Evolutionary conservation across 2,329 filamentous ascomycete genomes (phyloP).

Genomic region (Hypoxylon sp.): DNA sequence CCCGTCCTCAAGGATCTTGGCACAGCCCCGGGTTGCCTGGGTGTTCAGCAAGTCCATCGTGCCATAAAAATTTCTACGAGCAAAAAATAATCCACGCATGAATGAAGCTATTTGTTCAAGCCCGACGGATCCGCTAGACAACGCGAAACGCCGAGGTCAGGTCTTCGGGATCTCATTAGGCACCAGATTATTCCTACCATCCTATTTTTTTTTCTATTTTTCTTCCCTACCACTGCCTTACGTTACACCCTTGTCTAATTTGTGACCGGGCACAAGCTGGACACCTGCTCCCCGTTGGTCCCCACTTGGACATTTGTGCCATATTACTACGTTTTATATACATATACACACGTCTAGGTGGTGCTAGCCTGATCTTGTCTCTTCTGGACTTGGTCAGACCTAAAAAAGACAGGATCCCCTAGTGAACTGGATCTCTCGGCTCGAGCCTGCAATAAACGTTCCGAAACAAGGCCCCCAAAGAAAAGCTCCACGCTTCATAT

Average conservation of each 20-base stretch:
- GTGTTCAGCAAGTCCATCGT: slow-evolving; percentile 20
- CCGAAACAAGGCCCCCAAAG: slow-evolving; percentile 40
- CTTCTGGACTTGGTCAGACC: slow-evolving; percentile 29
- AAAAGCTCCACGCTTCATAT: slow-evolving; percentile 36
- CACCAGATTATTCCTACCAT: slow-evolving; percentile 36
- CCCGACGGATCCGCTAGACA: slow-evolving; percentile 47
- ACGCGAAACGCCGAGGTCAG: slow-evolving; percentile 35
- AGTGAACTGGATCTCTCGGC: slow-evolving; percentile 42
- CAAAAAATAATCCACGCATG: slow-evolving; percentile 33
- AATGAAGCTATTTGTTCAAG: slow-evolving; percentile 42
- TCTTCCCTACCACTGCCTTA: slow-evolving; percentile 30
- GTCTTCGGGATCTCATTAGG: slow-evolving; percentile 42
- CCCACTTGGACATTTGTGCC: slow-evolving; percentile 39
- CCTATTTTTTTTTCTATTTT: slow-evolving; percentile 21
- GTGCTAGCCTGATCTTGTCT: slow-evolving; percentile 31
- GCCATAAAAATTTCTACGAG: slow-evolving; percentile 24
- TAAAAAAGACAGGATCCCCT: slow-evolving; percentile 39
- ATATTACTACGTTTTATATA: slow-evolving; percentile 41
- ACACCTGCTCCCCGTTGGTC: slow-evolving; percentile 25
- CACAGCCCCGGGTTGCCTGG: slow-evolving; percentile 7
- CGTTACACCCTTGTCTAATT: slow-evolving; percentile 44
- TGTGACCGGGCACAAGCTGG: slow-evolving; percentile 42
- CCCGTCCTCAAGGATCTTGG: slow-evolving; percentile 23
- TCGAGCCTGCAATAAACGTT: slow-evolving; percentile 41
- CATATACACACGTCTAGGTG: slow-evolving; percentile 32